Percentiles rank a stretch among this genome's conserved stretches.
Conservation (phyloP, 345 rosid genomes). For the Salix exigua region DNA sequence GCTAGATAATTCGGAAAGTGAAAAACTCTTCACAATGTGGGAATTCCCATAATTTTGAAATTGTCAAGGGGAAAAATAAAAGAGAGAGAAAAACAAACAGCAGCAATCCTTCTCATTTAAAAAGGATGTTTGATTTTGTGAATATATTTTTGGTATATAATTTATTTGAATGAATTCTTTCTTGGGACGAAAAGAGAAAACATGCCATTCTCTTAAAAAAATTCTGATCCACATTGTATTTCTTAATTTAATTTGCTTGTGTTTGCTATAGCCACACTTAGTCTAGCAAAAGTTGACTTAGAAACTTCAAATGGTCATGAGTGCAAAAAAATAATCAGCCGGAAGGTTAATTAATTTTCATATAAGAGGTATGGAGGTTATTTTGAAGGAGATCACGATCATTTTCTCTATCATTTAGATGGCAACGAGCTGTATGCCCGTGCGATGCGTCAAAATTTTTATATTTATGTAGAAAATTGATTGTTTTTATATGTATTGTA, state of each 20-base stretch:
- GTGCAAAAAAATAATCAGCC: not conserved
- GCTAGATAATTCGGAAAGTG: not conserved
- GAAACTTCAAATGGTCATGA: too few relatives aligned
- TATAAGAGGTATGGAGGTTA: too few relatives aligned
- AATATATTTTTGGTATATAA: constrained; percentile 10
- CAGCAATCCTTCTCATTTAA: too few relatives aligned
- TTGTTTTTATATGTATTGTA: too few relatives aligned
- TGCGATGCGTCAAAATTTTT: too few relatives aligned
- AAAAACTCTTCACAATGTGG: not conserved
- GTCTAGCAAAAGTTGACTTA: too few relatives aligned
- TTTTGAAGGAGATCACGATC: too few relatives aligned
- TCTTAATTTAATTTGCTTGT: too few relatives aligned
- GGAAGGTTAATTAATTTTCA: not conserved
- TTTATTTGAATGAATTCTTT: not conserved
- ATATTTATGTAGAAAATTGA: too few relatives aligned
- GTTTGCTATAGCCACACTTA: too few relatives aligned
- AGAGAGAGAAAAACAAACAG: not conserved
- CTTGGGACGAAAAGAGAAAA: not conserved
- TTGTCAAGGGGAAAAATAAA: not conserved
- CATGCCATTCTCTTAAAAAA: not conserved
- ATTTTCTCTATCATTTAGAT: too few relatives aligned
- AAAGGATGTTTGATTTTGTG: constrained; percentile 8
- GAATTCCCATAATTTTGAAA: not conserved
- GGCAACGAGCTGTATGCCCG: too few relatives aligned
- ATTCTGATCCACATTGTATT: not conserved